Evolutionary conservation across 2,329 filamentous ascomycete genomes (phyloP), one percentile per base, ranked within the genome.

Genomic region (Penicillium digitatum): DNA sequence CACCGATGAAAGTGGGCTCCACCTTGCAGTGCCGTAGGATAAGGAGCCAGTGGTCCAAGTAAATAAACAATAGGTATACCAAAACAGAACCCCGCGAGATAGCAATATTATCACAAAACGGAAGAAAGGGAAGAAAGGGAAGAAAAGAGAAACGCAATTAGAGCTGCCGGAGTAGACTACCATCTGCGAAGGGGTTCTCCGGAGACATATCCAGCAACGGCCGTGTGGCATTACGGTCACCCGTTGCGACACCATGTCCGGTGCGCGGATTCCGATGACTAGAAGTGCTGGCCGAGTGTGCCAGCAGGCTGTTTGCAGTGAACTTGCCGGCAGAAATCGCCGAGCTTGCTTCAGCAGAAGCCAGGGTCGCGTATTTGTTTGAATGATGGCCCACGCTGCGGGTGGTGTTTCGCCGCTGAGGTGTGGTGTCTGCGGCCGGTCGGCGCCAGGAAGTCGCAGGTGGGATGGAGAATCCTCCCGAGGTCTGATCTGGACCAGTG

Each of bases 131-230:
- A 27, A 20, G 8, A 16, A 16, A 37, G 10, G 3, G 16, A 18
- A 29, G 4, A 16, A 1, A 24, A 18, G 22, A 10, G 9, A 9
- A n/a, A n/a, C 20, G 11, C 38, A 10, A 24, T 53, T 51, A 69
- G 20, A 69, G 49, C 38, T 69, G 66, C n/a, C 71, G 66, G 14
- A 79, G 62, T 43, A 79, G 56, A 63, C 77, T 79, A 3, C 77
- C 77, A 56, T 77, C 73, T 3, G 68, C 71, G 58, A 78, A 79
- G 5, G 73, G 71, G 29, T 72, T 78, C 12, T 69, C 66, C 0
- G 70, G 66, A 5, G 68, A 68, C 50, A 79, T 57, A 58, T 79
- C 75, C 12, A 79, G 61, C 66, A 79, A 66, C 10, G 77, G 77
- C 48, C 70, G 71, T 5, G 67, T 66, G 1, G 70, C 71, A 54